A percentile compares a stretch with the other conserved stretches of the same genome.
Conservation (phyloP, 225 moss, liverwort and hornwort genomes). For the Pleurozium schreberi region DNA sequence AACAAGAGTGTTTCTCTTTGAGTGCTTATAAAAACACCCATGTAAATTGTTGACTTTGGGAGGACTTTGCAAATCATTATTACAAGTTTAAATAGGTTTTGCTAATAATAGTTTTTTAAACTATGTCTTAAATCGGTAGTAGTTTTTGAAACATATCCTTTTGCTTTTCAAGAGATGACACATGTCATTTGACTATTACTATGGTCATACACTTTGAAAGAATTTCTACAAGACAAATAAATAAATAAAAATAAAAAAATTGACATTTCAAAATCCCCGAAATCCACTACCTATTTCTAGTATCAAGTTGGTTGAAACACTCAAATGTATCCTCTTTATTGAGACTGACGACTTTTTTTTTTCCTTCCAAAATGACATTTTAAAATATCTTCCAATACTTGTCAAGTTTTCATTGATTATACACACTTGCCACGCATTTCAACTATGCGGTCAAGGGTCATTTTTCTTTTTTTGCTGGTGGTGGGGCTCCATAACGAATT, state of each 20-base stretch:
- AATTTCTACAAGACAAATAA: neutral
- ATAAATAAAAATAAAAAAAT: neutral
- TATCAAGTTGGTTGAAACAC: neutral
- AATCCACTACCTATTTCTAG: neutral
- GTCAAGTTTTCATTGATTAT: neutral
- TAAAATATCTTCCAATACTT: neutral
- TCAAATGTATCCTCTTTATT: neutral
- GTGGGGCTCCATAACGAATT: too few species aligned
- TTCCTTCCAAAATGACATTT: neutral
- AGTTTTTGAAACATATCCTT: neutral
- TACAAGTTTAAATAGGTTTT: too few species aligned
- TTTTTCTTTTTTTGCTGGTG: too few species aligned
- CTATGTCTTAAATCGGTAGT: too few species aligned
- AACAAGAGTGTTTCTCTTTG: neutral
- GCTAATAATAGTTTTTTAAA: too few species aligned
- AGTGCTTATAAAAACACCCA: too few species aligned
- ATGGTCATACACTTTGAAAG: neutral
- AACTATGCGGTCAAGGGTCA: too few species aligned
- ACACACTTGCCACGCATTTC: neutral
- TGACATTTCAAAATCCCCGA: neutral
- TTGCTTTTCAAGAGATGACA: neutral
- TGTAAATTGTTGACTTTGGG: too few species aligned
- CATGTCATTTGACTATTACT: neutral
- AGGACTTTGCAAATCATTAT: too few species aligned
- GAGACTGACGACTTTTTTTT: fast-evolving